Evolutionary conservation across 495 filamentous ascomycete species (phyloP).

Genomic region (Talaromyces thailandensis): DNA sequence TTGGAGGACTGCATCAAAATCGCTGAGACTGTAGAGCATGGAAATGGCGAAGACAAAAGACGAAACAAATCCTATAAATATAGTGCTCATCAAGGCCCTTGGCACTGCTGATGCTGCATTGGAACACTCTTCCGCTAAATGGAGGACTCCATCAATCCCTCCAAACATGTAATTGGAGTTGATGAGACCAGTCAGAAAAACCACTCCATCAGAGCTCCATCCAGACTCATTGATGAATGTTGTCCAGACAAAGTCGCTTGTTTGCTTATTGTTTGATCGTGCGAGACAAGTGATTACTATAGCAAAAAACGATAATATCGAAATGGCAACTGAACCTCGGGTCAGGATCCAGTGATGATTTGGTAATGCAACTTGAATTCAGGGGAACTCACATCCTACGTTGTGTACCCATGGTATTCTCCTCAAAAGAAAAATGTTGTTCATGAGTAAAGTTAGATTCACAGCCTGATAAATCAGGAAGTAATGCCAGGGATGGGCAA

Average conservation of each 20-base stretch:
- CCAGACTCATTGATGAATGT: constrained; percentile 20
- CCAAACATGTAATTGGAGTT: constrained; percentile 24
- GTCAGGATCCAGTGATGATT: constrained; percentile 15
- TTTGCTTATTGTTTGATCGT: constrained; percentile 10
- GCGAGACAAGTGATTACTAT: constrained; percentile 21
- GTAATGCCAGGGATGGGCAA: constrained; percentile 20
- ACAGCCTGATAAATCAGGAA: constrained; percentile 35
- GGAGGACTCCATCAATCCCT: constrained; percentile 23
- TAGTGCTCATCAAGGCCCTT: constrained; percentile 18
- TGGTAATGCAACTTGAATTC: background rate
- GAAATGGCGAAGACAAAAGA: constrained; percentile 22
- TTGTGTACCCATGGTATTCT: constrained; percentile 25
- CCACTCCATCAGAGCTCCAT: constrained; percentile 22
- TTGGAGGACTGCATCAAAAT: constrained; percentile 13
- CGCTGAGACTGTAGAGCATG: constrained; percentile 18
- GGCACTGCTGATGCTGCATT: constrained; percentile 22
- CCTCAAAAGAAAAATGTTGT: constrained; percentile 21
- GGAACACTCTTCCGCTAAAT: constrained; percentile 25
- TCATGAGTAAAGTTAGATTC: constrained; percentile 16
- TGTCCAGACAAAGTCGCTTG: constrained; percentile 17
- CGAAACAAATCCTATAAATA: constrained; percentile 23
- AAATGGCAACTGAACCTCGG: constrained; percentile 14
- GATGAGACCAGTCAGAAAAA: constrained; percentile 26
- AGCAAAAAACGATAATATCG: background rate
- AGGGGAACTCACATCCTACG: constrained; percentile 18